Evolutionary conservation across 2,329 filamentous ascomycete species (phyloP).

Genomic region (Leptographium procerum): DNA sequence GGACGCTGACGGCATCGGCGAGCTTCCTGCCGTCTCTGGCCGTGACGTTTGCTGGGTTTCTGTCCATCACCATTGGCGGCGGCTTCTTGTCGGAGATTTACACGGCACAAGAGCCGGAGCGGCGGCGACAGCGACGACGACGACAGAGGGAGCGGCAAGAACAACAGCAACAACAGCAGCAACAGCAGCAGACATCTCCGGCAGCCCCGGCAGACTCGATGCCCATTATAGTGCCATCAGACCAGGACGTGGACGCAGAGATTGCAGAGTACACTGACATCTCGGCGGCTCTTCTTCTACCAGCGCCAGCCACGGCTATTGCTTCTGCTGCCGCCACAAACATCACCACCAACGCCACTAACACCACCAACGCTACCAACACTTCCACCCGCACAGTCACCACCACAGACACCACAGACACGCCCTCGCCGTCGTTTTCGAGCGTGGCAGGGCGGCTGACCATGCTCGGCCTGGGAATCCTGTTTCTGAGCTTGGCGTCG

Average conservation of each 20-base stretch:
- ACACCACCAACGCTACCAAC: no score
- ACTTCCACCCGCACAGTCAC: constrained; percentile 16
- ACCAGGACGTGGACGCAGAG: constrained; percentile 52
- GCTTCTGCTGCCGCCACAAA: neutral
- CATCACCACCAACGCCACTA: no score
- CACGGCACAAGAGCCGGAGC: constrained; percentile 48
- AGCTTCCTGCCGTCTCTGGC: constrained; percentile 47
- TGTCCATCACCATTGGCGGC: constrained; percentile 45
- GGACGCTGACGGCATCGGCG: constrained; percentile 42
- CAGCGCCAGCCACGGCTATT: constrained; percentile 20
- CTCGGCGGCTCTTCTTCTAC: constrained; percentile 15
- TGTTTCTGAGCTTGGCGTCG: constrained; percentile 49
- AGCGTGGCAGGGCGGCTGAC: constrained; percentile 46
- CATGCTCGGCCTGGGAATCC: constrained; percentile 40
- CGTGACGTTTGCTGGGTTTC: constrained; percentile 39
- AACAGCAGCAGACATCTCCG: neutral
- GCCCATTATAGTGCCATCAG: constrained; percentile 50
- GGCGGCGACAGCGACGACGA: constrained; percentile 30
- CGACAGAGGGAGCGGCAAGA: constrained; percentile 16
- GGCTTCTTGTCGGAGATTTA: constrained; percentile 50
- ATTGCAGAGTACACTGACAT: constrained; percentile 29
- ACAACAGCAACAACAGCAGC: constrained; percentile 16
- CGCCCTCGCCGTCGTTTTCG: constrained; percentile 30
- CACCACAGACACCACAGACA: constrained; percentile 17
- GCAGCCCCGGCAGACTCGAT: neutral